Evolutionary conservation across 441 rosid species (phyloP).

Genomic region (Eruca vesicaria): DNA sequence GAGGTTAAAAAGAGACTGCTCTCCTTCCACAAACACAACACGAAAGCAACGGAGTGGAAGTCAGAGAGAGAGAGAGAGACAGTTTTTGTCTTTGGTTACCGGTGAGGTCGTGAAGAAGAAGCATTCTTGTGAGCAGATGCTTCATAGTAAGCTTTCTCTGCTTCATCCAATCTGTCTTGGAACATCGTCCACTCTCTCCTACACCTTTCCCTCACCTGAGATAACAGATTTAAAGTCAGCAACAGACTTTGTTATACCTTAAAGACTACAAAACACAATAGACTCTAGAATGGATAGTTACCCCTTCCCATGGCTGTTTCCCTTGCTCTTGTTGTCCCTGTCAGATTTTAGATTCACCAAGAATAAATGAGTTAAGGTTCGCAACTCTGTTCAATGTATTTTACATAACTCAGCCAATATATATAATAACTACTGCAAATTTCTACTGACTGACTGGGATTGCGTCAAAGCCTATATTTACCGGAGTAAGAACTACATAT

Average conservation of each 20-base stretch:
- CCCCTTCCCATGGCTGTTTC: conserved; percentile 91
- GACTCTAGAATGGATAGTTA: conserved; percentile 24
- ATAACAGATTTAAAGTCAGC: background rate
- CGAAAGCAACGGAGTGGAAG: no score
- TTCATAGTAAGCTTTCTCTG: conserved; percentile 63
- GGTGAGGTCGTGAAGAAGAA: conserved; percentile 24
- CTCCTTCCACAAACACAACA: background rate
- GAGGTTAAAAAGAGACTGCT: background rate
- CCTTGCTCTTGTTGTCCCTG: conserved; percentile 69
- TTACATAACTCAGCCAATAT: background rate
- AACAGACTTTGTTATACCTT: background rate
- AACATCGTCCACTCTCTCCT: conserved; percentile 84
- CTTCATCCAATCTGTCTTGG: conserved; percentile 58
- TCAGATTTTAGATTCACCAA: conserved; percentile 11
- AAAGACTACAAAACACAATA: background rate
- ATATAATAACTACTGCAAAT: background rate
- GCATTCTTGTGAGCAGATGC: conserved; percentile 30
- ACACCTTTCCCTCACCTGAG: conserved; percentile 86
- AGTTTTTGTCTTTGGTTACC: background rate
- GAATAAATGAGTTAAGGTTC: conserved; percentile 3
- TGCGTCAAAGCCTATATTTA: no score
- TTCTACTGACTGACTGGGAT: background rate
- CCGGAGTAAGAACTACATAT: background rate
- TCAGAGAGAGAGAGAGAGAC: no score
- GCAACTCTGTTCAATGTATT: background rate